phyloP scores from a whole-genome alignment of 2,329 filamentous ascomycete species.

The Trichoderma sp. region DNA sequence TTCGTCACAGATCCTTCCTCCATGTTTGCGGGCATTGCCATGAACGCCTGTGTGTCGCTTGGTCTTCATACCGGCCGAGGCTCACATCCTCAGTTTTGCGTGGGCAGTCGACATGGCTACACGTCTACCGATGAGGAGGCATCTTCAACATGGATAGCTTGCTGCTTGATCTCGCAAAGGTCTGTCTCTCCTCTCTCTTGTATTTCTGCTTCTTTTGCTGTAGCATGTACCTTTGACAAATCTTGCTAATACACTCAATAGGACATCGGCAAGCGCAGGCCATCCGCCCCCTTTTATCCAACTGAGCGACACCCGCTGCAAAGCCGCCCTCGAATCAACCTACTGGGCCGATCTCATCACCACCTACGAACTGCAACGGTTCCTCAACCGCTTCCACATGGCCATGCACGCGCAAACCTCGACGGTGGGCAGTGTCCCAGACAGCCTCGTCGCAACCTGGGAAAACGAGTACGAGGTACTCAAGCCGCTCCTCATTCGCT shows the following conservation, averaged over 20 bases:
- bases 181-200: conserved; percentile 23
- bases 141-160: conserved; percentile 51
- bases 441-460: conserved; percentile 46
- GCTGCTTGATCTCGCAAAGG: conserved; percentile 52
- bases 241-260: not conserved
- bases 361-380: conserved; percentile 49
- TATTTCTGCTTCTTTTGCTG: not conserved
- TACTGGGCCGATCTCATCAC: conserved; percentile 44
- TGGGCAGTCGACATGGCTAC: conserved; percentile 42
- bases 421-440: conserved; percentile 45
- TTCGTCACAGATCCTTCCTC: conserved; percentile 51
- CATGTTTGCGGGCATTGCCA: conserved; percentile 45
- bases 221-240: not conserved
- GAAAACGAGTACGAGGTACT: conserved; percentile 53
- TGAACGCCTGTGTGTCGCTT: conserved; percentile 47
- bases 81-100: conserved; percentile 47
- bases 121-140: conserved; percentile 51
- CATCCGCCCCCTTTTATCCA: conserved; percentile 50
- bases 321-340: conserved; percentile 36
- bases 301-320: conserved; percentile 45
- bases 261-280: conserved; percentile 36
- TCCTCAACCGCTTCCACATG: conserved; percentile 47
- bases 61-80: conserved; percentile 54
- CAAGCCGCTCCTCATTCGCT: conserved; percentile 43
- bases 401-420: conserved; percentile 48